Percentiles rank a stretch among this genome's conserved stretches.
Conservation (phyloP, 2,329 filamentous ascomycete species). For the Calonectria henricotiae region DNA sequence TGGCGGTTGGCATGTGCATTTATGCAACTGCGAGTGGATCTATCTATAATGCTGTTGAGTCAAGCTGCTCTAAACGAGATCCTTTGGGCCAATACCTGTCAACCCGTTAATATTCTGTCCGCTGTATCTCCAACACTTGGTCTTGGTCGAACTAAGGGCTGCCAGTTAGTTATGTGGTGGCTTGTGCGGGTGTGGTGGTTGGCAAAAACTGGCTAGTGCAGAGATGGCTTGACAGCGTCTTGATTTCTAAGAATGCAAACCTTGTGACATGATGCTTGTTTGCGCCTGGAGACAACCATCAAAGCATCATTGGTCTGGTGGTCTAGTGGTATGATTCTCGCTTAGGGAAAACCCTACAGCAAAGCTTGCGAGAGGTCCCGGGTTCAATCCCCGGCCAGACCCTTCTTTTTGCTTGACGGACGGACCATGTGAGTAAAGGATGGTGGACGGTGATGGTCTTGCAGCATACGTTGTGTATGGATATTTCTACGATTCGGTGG, state of each 20-base stretch:
- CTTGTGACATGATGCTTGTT: background rate
- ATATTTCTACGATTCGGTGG: background rate
- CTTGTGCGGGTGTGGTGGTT: no score
- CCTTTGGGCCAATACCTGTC: no score
- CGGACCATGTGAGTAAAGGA: background rate
- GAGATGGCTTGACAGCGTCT: background rate
- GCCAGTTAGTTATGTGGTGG: no score
- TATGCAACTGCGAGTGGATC: no score
- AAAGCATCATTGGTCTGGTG: slow-evolving; percentile 61
- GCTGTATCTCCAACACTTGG: no score
- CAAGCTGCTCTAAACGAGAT: no score
- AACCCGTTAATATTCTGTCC: no score
- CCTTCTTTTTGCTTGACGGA: slow-evolving; percentile 53
- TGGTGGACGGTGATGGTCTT: no score
- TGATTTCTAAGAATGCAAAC: background rate
- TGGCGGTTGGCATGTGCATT: no score
- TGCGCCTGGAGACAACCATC: background rate
- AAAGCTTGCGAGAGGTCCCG: slow-evolving; percentile 63
- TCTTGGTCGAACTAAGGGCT: no score
- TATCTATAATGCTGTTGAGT: no score
- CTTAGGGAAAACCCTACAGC: slow-evolving; percentile 71
- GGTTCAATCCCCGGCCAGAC: slow-evolving; percentile 66
- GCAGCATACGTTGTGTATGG: no score
- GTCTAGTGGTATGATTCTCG: slow-evolving; percentile 82
- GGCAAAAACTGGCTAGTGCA: background rate